A percentile compares a stretch with the other conserved stretches of the same genome.
Conservation (phyloP, 176 grass and related monocot species). For the Tuctoria greenei region DNA sequence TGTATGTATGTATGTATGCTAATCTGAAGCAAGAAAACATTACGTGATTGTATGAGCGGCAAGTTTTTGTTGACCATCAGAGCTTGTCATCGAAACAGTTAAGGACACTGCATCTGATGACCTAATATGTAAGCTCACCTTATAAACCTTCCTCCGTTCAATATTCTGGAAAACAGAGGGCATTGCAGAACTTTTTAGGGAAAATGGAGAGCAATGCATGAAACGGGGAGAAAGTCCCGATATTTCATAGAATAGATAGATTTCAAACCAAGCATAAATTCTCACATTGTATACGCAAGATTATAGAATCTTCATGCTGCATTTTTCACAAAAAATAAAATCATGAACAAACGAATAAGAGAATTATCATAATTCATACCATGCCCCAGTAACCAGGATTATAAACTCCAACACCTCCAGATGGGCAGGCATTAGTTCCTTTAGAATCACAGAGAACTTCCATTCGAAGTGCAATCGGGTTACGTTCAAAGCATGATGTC, state of each 20-base stretch:
- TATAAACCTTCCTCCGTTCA: slow-evolving; percentile 63
- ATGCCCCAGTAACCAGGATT: slow-evolving; percentile 97
- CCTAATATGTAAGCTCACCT: slow-evolving; percentile 65
- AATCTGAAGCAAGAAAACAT: slow-evolving; percentile 27
- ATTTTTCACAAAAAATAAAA: not conserved
- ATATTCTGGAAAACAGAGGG: slow-evolving; percentile 54
- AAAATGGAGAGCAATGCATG: not conserved
- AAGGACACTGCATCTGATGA: slow-evolving; percentile 60
- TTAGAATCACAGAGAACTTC: slow-evolving; percentile 68
- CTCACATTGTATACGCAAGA: not conserved
- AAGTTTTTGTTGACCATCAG: slow-evolving; percentile 61
- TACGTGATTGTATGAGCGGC: slow-evolving; percentile 62
- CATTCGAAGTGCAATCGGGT: slow-evolving; percentile 77
- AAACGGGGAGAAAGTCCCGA: slow-evolving; percentile 5
- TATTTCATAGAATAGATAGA: not conserved
- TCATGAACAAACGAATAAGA: slow-evolving; percentile 9
- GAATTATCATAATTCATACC: slow-evolving; percentile 60
- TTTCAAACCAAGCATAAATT: not conserved
- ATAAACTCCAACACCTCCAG: slow-evolving; percentile 79
- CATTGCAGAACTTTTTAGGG: not conserved
- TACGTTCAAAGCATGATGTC: slow-evolving; percentile 65
- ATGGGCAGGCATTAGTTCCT: slow-evolving; percentile 56
- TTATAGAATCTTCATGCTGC: not conserved
- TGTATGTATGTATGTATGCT: slow-evolving; percentile 5
- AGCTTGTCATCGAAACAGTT: slow-evolving; percentile 68